A percentile compares a stretch with the other conserved stretches of the same genome.
These are phyloP conservation scores for Chlorella sorokiniana DNA, from an alignment of 139 green algal species.

Conservation along the genomic window DNA sequence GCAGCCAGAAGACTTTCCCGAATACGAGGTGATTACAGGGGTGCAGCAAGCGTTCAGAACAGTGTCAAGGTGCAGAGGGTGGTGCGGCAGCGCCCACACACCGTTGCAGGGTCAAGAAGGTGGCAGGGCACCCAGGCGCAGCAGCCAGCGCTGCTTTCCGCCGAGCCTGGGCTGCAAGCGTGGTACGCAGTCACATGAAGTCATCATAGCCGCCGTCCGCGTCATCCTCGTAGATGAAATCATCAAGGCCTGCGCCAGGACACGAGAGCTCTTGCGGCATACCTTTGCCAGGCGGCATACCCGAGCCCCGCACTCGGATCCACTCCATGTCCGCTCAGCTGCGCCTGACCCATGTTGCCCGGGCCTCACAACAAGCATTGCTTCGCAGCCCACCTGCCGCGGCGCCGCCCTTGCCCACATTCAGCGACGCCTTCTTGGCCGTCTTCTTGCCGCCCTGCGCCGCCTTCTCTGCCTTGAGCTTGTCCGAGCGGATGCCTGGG, in stretches of 20 bases:
- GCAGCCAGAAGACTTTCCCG: too few relatives aligned
- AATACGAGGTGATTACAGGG: too few relatives aligned
- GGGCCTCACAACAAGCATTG: neutral
- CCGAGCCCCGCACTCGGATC: too few relatives aligned
- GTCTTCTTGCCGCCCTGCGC: slow-evolving; percentile 54
- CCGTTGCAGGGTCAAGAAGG: too few relatives aligned
- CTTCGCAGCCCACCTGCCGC: slow-evolving; percentile 33
- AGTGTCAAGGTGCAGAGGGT: too few relatives aligned
- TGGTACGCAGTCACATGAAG: slow-evolving; percentile 85
- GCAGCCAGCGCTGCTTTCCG: neutral
- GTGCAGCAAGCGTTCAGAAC: too few relatives aligned
- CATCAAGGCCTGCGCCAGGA: slow-evolving; percentile 65
- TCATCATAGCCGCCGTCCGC: slow-evolving; percentile 63
- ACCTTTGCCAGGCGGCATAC: neutral
- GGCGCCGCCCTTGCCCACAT: slow-evolving; percentile 63
- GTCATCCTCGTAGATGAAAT: slow-evolving; percentile 77
- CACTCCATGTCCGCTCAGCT: neutral
- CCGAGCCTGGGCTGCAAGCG: too few relatives aligned
- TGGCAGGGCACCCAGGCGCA: neutral
- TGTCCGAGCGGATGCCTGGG: slow-evolving; percentile 61
- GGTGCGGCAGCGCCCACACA: too few relatives aligned
- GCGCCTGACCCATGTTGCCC: neutral
- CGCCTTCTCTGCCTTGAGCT: slow-evolving; percentile 74
- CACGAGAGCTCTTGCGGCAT: neutral
- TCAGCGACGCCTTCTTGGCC: slow-evolving; percentile 73